Conservation (phyloP, 805 yeast species). For the Cephaloascus fragrans region DNA sequence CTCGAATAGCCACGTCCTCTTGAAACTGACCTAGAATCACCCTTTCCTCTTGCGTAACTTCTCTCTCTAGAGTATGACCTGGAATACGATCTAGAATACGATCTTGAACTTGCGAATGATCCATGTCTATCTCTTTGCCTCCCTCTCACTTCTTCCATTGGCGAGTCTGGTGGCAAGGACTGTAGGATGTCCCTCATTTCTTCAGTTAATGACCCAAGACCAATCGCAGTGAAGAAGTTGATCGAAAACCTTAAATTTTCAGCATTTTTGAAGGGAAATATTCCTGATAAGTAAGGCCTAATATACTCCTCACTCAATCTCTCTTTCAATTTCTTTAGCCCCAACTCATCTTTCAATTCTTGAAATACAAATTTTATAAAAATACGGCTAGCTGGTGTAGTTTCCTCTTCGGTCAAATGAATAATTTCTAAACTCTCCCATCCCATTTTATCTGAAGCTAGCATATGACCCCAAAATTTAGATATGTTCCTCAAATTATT, state of each 20-base stretch:
- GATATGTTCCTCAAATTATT: slow-evolving; percentile 72
- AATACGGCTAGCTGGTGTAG: slow-evolving; percentile 76
- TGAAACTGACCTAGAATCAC: slow-evolving; percentile 9
- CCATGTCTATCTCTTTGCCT: slow-evolving; percentile 4
- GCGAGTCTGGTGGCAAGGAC: slow-evolving; percentile 16
- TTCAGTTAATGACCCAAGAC: slow-evolving; percentile 76
- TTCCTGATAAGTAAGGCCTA: slow-evolving; percentile 36
- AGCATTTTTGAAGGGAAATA: slow-evolving; percentile 52
- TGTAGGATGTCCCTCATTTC: slow-evolving; percentile 55
- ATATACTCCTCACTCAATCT: slow-evolving; percentile 45
- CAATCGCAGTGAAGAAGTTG: slow-evolving; percentile 89
- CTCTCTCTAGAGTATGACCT: slow-evolving; percentile 9
- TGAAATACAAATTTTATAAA: slow-evolving; percentile 73
- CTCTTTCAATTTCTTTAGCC: slow-evolving; percentile 37
- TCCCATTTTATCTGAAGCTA: slow-evolving; percentile 59
- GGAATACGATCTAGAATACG: slow-evolving; percentile 5
- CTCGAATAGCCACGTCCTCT: slow-evolving; percentile 7
- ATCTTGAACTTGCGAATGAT: slow-evolving; percentile 9
- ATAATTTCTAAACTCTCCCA: slow-evolving; percentile 52
- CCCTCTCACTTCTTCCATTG: slow-evolving; percentile 7
- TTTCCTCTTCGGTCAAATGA: slow-evolving; percentile 55
- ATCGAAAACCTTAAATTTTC: slow-evolving; percentile 66
- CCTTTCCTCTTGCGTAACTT: slow-evolving; percentile 4
- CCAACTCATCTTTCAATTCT: slow-evolving; percentile 71
- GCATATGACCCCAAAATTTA: slow-evolving; percentile 75